These are phyloP conservation scores for Wallacemonas sp. DNA, from an alignment of 208 protist genomes.

Conservation along the genomic window DNA sequence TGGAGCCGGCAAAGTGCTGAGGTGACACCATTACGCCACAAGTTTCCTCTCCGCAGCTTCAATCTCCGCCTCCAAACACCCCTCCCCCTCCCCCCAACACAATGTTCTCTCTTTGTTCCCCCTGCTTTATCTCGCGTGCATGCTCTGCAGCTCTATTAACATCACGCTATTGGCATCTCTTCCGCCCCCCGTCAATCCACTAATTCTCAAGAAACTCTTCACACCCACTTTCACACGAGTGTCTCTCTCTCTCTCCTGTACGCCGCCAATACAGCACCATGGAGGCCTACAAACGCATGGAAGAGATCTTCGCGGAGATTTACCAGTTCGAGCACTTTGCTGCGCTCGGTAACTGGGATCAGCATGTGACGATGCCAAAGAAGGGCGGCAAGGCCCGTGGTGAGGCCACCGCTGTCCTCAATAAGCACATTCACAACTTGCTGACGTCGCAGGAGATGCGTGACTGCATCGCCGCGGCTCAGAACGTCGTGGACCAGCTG, in stretches of 20 bases:
- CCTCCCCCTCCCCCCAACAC: too few relatives aligned
- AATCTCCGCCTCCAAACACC: too few relatives aligned
- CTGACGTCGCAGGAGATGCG: conserved; percentile 22
- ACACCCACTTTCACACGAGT: too few relatives aligned
- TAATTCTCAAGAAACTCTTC: neutral
- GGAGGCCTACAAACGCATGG: conserved; percentile 44
- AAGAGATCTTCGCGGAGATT: conserved; percentile 40
- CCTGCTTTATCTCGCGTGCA: too few relatives aligned
- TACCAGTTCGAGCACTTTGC: conserved; percentile 36
- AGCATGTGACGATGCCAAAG: conserved; percentile 37
- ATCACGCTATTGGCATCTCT: neutral
- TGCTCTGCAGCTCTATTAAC: too few relatives aligned
- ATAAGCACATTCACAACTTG: conserved; percentile 23
- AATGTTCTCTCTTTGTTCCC: too few relatives aligned
- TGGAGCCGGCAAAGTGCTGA: too few relatives aligned
- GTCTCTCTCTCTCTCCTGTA: too few relatives aligned
- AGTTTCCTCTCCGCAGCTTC: too few relatives aligned
- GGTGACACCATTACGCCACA: too few relatives aligned
- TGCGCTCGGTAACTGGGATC: conserved; percentile 40
- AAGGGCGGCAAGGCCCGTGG: conserved; percentile 30
- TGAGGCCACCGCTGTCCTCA: conserved; percentile 31
- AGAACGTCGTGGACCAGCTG: conserved; percentile 17
- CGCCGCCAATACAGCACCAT: conserved; percentile 11
- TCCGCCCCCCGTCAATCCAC: too few relatives aligned
- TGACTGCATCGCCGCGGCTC: conserved; percentile 24